These are phyloP conservation scores for Aspergillus amoenus DNA, from an alignment of 2,329 filamentous ascomycete species.

Conservation along the genomic window DNA sequence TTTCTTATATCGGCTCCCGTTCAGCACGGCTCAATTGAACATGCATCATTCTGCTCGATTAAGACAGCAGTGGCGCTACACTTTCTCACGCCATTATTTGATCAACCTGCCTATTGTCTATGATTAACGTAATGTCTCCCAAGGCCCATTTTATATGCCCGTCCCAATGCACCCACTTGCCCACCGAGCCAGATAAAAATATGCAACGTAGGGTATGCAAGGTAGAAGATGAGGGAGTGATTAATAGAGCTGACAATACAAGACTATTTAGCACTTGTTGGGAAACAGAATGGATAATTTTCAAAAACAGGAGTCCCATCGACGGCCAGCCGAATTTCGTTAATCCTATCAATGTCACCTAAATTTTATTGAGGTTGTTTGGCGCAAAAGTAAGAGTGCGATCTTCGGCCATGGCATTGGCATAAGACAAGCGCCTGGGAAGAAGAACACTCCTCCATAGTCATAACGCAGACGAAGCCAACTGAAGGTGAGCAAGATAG, in stretches of 20 bases:
- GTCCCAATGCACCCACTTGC: neutral
- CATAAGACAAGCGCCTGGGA: conserved; percentile 22
- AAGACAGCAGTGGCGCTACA: neutral
- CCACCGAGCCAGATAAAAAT: neutral
- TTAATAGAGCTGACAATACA: neutral
- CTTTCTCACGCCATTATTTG: neutral
- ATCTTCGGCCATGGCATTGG: conserved; percentile 11
- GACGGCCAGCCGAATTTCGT: conserved; percentile 16
- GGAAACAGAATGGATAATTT: neutral
- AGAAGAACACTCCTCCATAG: neutral
- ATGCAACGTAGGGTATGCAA: conserved; percentile 1
- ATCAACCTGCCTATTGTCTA: neutral
- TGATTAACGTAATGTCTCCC: neutral
- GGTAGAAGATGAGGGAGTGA: neutral
- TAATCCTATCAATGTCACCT: conserved; percentile 11
- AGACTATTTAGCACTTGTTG: neutral
- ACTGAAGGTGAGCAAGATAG: neutral
- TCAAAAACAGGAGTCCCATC: neutral
- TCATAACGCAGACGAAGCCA: neutral
- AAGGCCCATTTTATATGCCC: neutral
- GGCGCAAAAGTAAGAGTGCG: neutral
- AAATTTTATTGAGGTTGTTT: neutral
- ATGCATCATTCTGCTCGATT: neutral
- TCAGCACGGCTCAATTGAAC: neutral
- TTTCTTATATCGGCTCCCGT: too few species aligned